Evolutionary conservation across 345 rosid species (phyloP).

Genomic region (Aethionema arabicum): DNA sequence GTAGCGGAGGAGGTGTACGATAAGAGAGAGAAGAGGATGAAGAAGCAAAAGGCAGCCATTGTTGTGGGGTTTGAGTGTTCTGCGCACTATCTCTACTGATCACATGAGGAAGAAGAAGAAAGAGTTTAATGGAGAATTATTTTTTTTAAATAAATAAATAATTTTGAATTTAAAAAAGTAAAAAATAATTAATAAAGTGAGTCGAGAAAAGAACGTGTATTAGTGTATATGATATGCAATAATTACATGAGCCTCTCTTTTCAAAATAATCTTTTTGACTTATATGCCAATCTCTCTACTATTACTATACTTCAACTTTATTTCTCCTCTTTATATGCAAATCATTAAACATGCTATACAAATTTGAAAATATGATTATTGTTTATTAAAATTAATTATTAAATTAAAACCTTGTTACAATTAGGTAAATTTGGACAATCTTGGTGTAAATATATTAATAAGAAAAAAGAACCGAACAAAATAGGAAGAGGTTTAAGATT

Average conservation of each 20-base stretch:
- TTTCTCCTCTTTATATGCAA: constrained; percentile 25
- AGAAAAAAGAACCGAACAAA: too few species aligned
- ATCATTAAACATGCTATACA: constrained; percentile 20
- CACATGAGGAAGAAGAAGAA: constrained; percentile 13
- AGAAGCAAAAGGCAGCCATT: constrained; percentile 12
- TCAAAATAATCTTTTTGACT: constrained; percentile 42
- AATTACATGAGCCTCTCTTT: constrained; percentile 34
- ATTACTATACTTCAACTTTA: neutral
- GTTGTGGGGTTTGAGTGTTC: constrained; percentile 24
- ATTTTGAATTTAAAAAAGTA: neutral
- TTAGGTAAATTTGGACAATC: too few species aligned
- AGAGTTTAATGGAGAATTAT: constrained; percentile 16
- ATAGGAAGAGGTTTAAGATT: neutral
- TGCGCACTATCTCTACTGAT: constrained; percentile 28
- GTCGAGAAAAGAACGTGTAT: constrained; percentile 15
- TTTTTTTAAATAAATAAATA: neutral
- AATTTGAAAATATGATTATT: too few species aligned
- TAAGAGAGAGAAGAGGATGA: constrained; percentile 23
- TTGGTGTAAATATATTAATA: too few species aligned
- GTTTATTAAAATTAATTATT: too few species aligned
- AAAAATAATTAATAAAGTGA: neutral
- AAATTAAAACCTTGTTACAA: too few species aligned
- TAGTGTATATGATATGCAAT: constrained; percentile 33
- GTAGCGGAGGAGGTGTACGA: constrained; percentile 12
- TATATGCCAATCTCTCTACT: constrained; percentile 17